Conservation (phyloP, 75 land plant species). For the Pseudotsuga menziesii region DNA sequence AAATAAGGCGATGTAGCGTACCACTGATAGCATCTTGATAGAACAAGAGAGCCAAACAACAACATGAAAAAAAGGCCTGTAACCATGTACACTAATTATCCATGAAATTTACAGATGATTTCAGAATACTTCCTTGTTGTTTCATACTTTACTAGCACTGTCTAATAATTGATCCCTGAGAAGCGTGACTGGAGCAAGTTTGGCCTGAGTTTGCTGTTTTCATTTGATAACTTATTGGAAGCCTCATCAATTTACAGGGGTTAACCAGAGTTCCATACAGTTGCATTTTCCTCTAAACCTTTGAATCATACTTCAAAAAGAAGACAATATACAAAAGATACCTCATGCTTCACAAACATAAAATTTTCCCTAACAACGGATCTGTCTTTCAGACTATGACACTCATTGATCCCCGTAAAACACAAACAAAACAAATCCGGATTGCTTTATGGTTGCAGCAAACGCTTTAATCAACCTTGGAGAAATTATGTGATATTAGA, state of each 20-base stretch:
- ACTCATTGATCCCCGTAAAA: not conserved
- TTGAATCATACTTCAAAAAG: not conserved
- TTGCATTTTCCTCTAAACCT: not conserved
- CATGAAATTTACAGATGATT: not conserved
- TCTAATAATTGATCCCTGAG: too few relatives aligned
- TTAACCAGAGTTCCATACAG: not conserved
- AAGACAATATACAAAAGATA: conserved; percentile 5
- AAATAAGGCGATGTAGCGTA: too few relatives aligned
- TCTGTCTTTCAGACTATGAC: not conserved
- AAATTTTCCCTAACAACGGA: not conserved
- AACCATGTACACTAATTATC: not conserved
- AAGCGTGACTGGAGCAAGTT: not conserved
- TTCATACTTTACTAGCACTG: not conserved
- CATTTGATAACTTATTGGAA: not conserved
- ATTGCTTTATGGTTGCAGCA: not conserved
- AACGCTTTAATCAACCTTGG: not conserved
- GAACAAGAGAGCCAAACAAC: not conserved
- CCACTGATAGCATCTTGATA: not conserved
- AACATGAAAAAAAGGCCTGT: not conserved
- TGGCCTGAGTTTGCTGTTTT: not conserved
- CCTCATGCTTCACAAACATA: not conserved
- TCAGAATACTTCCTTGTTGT: not conserved
- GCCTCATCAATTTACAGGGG: not conserved
- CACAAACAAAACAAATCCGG: not conserved
- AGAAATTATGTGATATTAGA: conserved; percentile 15